Evolutionary conservation across 306 rosid species (phyloP), one percentile per base, ranked within the genome.

Genomic region (Casuarina glauca): DNA sequence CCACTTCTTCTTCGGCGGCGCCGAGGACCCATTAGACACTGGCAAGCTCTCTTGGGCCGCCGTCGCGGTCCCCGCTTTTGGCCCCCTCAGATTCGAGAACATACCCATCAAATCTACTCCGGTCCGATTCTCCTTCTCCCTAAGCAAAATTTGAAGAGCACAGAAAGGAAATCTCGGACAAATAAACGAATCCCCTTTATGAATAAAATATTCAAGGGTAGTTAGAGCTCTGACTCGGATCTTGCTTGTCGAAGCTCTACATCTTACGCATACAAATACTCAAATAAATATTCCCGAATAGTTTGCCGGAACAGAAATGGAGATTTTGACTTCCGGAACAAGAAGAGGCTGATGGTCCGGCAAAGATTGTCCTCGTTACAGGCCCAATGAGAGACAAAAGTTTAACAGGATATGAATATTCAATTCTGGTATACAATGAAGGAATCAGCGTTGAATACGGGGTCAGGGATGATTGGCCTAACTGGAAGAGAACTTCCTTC

Each of bases 1-100:
- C 93, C 97, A 93, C 85, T 70, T 90, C 80, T 76, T 89, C 93
- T 86, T 93, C 9, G 83, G 57, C n/a, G 44, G 69, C 49, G 69
- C n/a, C 61, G 84, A 63, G 53, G 17, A 64, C 48, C 82, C 86
- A 61, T 44, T n/a, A 1, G 88, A 73, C 60, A 62, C 78, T 15
- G 90, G 92, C 45, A 84, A 72, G 63, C 87, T 84, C 5, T 89
- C 93, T 9, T 55, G 89, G 53, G 81, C 78, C 76, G 83, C 58
- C 81, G 84, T 84, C 20, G 91, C 79, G 78, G 82, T 57, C 80
- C 84, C 84, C 19, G 91, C 54, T 89, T 91, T 89, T 26, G 86
- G 81, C 73, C 92, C 88, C 86, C 98, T 87, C 32, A 57, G 90
- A 79, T 83, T 84, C 61, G 84, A 68, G 41, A 84, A 75, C 58